phyloP scores from a whole-genome alignment of 345 rosid genomes.

The Cardamine resedifolia region DNA sequence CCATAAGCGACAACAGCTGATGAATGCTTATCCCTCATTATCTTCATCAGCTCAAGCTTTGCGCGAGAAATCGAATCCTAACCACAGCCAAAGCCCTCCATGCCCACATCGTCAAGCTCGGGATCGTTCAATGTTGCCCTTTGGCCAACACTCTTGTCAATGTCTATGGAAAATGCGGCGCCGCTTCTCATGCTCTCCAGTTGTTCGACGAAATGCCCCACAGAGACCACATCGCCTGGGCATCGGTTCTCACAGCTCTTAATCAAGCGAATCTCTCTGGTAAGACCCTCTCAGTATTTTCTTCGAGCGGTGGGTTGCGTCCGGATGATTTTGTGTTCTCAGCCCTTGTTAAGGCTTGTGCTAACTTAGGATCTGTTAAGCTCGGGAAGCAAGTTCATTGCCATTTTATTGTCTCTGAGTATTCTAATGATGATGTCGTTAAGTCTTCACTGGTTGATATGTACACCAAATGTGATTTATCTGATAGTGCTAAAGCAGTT shows the following conservation, averaged over 20 bases:
- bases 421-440: constrained; percentile 55
- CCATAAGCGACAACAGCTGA: constrained; percentile 6
- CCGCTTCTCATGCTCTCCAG: constrained; percentile 42
- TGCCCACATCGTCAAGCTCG: constrained; percentile 52
- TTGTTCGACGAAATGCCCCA: constrained; percentile 67
- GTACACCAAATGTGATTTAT: constrained; percentile 65
- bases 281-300: constrained; percentile 51
- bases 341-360: constrained; percentile 62
- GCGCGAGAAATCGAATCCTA: constrained; percentile 42
- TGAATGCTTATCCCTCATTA: constrained; percentile 50
- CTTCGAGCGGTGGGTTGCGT: constrained; percentile 36
- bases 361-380: constrained; percentile 47
- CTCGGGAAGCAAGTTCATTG: constrained; percentile 73
- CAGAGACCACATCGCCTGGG: constrained; percentile 66
- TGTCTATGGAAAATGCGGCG: constrained; percentile 53
- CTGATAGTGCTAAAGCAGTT: constrained; percentile 44
- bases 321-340: constrained; percentile 72
- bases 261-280: constrained; percentile 53
- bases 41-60: constrained; percentile 49
- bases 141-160: constrained; percentile 51
- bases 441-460: constrained; percentile 77
- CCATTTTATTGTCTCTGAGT: constrained; percentile 47
- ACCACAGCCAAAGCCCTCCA: constrained; percentile 44
- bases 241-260: constrained; percentile 64
- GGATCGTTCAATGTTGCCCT: constrained; percentile 38